These are phyloP conservation scores for Eimeria acervulina DNA, from an alignment of 169 alveolate species.

Conservation along the genomic window DNA sequence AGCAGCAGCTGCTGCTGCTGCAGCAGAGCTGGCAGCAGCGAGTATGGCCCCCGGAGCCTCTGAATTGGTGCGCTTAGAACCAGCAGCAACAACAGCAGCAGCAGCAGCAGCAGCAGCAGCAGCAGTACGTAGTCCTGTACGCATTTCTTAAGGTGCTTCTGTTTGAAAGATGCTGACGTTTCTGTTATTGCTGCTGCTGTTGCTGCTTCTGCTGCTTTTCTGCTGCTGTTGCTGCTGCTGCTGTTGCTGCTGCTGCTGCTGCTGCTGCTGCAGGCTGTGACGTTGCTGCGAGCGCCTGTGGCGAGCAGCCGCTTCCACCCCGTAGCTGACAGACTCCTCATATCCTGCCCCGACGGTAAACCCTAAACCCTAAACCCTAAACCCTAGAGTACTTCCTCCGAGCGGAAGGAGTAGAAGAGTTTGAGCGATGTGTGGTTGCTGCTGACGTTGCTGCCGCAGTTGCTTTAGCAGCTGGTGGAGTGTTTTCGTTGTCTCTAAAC, in stretches of 20 bases:
- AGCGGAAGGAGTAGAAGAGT: neutral
- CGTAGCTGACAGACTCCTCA: neutral
- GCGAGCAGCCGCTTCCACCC: neutral
- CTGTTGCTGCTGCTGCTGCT: constrained; percentile 51
- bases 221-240: constrained; percentile 2
- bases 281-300: constrained; percentile 17
- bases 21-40: constrained; percentile 46
- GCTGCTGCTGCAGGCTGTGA: constrained; percentile 45
- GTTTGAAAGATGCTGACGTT: no score
- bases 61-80: neutral
- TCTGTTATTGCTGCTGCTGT: no score
- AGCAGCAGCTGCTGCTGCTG: constrained; percentile 29
- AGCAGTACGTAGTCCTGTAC: no score
- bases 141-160: no score
- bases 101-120: no score
- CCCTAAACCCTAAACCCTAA: neutral
- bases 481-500: neutral
- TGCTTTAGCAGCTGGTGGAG: no score
- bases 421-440: neutral
- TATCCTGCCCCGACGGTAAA: constrained; percentile 44
- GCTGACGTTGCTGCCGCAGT: neutral
- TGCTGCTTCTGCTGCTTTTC: no score
- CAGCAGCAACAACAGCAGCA: no score
- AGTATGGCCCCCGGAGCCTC: neutral
- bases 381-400: neutral